A percentile compares a stretch with the other conserved stretches of the same genome.
These are phyloP conservation scores for Candida ipomoeae DNA, from an alignment of 805 yeast genomes.

Conservation along the genomic window DNA sequence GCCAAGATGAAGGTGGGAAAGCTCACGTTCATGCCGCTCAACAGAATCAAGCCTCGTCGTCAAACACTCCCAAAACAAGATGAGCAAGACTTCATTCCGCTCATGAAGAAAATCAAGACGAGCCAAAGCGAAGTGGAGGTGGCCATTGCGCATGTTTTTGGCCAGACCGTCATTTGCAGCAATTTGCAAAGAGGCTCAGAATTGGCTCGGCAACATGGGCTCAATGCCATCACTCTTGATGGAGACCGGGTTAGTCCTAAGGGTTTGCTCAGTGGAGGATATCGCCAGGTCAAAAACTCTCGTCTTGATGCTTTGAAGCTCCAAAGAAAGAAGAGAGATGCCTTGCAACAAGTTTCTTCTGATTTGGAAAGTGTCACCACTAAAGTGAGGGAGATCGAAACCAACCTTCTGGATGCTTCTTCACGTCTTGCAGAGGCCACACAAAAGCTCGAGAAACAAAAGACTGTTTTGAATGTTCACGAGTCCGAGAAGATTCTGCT, in stretches of 20 bases:
- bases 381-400: conserved; percentile 45
- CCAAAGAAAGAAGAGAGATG: conserved; percentile 49
- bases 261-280: conserved; percentile 90
- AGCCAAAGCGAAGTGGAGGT: conserved; percentile 49
- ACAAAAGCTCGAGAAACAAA: conserved; percentile 41
- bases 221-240: conserved; percentile 81
- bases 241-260: conserved; percentile 84
- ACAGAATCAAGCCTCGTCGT: conserved; percentile 48
- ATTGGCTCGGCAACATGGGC: conserved; percentile 53
- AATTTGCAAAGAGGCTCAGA: conserved; percentile 66
- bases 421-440: conserved; percentile 37
- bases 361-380: conserved; percentile 33
- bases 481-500: conserved; percentile 40
- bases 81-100: conserved; percentile 64
- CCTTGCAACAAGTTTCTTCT: conserved; percentile 26
- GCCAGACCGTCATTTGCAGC: conserved; percentile 71
- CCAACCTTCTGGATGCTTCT: conserved; percentile 47
- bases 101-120: conserved; percentile 67
- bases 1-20: conserved; percentile 70
- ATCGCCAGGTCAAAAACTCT: conserved; percentile 60
- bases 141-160: conserved; percentile 78
- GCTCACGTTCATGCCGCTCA: conserved; percentile 87
- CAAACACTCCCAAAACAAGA: conserved; percentile 54
- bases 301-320: conserved; percentile 66
- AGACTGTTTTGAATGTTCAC: conserved; percentile 40